A percentile compares a stretch with the other conserved stretches of the same genome.
These are phyloP conservation scores for Malassezia globosa DNA, from an alignment of 1,284 basidiomycete genomes.

Conservation along the genomic window DNA sequence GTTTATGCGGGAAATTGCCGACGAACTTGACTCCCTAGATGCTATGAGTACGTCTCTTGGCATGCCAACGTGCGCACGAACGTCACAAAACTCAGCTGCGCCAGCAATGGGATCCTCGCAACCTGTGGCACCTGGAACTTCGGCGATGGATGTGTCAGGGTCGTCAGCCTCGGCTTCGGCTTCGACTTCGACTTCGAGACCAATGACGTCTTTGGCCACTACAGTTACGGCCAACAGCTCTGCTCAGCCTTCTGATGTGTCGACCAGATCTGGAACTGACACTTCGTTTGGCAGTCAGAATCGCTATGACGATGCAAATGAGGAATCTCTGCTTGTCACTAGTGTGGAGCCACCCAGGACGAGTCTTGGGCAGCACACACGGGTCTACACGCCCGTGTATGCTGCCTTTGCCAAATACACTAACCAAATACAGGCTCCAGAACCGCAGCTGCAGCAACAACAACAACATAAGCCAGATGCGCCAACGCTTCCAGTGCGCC, in stretches of 20 bases:
- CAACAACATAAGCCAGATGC: neutral
- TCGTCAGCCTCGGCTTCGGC: neutral
- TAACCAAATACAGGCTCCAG: neutral
- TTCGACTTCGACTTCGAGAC: neutral
- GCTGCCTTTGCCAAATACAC: slow-evolving; percentile 13
- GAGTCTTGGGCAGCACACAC: neutral
- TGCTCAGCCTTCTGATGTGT: neutral
- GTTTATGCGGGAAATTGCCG: slow-evolving; percentile 69
- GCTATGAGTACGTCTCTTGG: slow-evolving; percentile 12
- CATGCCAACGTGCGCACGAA: neutral
- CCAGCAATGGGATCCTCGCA: neutral
- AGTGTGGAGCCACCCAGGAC: slow-evolving; percentile 24
- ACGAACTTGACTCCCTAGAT: slow-evolving; percentile 61
- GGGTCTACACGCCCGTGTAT: slow-evolving; percentile 9
- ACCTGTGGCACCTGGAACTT: neutral
- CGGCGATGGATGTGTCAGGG: neutral
- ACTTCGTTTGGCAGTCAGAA: neutral
- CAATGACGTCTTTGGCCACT: neutral
- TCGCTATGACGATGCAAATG: slow-evolving; percentile 53
- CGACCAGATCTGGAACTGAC: slow-evolving; percentile 35
- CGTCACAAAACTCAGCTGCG: neutral
- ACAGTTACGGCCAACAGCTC: no score
- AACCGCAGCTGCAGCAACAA: neutral
- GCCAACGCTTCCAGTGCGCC: neutral
- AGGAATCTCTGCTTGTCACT: slow-evolving; percentile 48